phyloP scores from a whole-genome alignment of 306 rosid genomes.

The Myrica gale region DNA sequence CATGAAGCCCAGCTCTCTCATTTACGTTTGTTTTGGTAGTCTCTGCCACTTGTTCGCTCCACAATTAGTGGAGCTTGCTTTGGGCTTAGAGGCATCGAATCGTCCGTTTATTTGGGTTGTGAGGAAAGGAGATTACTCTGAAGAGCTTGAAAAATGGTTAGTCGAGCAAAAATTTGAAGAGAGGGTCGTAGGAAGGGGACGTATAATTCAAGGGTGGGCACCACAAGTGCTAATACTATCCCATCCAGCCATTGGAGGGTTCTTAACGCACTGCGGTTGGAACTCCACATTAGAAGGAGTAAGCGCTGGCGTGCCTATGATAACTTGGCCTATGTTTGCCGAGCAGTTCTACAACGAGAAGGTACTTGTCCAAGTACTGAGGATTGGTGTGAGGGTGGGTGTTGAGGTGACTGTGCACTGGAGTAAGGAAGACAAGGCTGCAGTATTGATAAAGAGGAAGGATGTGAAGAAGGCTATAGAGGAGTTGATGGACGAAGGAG shows the following conservation, averaged over 20 bases:
- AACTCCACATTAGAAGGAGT: constrained; percentile 60
- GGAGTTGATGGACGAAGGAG: constrained; percentile 13
- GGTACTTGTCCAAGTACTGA: constrained; percentile 24
- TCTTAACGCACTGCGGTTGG: constrained; percentile 71
- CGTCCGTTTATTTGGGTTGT: constrained; percentile 54
- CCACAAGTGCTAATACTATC: constrained; percentile 56
- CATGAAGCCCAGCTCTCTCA: constrained; percentile 33
- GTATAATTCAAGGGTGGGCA: constrained; percentile 60
- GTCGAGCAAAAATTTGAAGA: constrained; percentile 41
- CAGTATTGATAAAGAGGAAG: constrained; percentile 12
- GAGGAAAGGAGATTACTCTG: constrained; percentile 32
- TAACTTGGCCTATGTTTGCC: constrained; percentile 60
- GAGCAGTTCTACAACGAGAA: constrained; percentile 64
- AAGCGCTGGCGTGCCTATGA: constrained; percentile 50
- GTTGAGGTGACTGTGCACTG: background rate
- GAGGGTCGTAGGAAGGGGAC: constrained; percentile 33
- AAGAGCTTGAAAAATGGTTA: constrained; percentile 47
- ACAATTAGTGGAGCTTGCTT: constrained; percentile 50
- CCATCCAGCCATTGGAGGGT: constrained; percentile 54
- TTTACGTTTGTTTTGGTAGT: constrained; percentile 60
- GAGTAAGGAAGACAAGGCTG: constrained; percentile 16
- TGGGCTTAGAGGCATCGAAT: constrained; percentile 49
- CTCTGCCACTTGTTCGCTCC: constrained; percentile 30
- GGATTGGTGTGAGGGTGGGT: constrained; percentile 21
- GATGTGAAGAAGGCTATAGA: constrained; percentile 14